Evolutionary conservation across 2,329 filamentous ascomycete genomes (phyloP).

Genomic region (Colletotrichum tamarilloi): DNA sequence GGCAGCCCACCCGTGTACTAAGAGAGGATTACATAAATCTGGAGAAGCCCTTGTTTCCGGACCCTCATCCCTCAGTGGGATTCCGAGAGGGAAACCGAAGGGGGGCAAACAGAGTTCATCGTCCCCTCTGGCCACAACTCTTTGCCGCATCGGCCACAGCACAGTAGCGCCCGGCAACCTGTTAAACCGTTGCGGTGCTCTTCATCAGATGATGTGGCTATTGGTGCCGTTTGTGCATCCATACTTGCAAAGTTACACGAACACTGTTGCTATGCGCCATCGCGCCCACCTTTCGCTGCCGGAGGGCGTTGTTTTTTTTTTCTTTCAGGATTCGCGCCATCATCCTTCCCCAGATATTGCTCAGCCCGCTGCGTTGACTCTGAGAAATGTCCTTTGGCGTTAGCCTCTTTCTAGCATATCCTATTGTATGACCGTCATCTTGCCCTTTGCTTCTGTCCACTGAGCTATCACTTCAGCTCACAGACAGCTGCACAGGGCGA

Average conservation of each 20-base stretch:
- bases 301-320: too few species aligned
- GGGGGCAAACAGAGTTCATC: not conserved
- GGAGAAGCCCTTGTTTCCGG: conserved; percentile 7
- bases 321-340: not conserved
- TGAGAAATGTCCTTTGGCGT: not conserved
- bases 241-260: not conserved
- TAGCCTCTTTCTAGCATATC: not conserved
- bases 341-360: not conserved
- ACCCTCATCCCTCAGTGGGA: not conserved
- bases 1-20: conserved; percentile 9
- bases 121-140: not conserved
- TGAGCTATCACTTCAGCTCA: not conserved
- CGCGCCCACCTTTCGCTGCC: not conserved
- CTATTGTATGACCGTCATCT: not conserved
- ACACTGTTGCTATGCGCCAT: not conserved
- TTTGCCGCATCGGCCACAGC: conserved; percentile 10
- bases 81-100: not conserved
- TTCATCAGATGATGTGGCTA: not conserved
- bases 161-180: not conserved
- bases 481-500: conserved; percentile 18
- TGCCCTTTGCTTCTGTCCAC: conserved; percentile 4
- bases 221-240: not conserved
- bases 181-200: not conserved
- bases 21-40: conserved; percentile 20
- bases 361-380: not conserved